Conservation (phyloP, 2,329 filamentous ascomycete species). For the Plenodomus lindquistii region DNA sequence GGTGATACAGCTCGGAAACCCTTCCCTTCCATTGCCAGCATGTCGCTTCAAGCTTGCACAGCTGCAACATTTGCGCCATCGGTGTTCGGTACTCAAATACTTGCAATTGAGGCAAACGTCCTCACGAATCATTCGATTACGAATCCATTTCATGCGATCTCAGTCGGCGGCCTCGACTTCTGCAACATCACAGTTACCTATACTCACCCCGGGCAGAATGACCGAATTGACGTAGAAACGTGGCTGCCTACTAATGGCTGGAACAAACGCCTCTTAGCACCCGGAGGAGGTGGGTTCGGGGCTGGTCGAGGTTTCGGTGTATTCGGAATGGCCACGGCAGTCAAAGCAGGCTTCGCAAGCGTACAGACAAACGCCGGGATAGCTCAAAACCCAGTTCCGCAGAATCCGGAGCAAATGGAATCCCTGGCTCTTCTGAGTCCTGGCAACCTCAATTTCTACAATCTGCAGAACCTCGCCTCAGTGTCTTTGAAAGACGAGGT, state of each 20-base stretch:
- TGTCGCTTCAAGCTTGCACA: too few species aligned
- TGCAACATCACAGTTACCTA: conserved; percentile 46
- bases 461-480: conserved; percentile 42
- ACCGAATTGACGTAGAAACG: conserved; percentile 38
- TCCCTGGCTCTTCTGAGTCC: conserved; percentile 21
- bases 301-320: too few species aligned
- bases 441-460: conserved; percentile 27
- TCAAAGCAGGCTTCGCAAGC: conserved; percentile 28
- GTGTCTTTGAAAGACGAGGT: conserved; percentile 36
- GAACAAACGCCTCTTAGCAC: conserved; percentile 21
- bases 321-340: conserved; percentile 21
- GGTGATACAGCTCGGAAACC: too few species aligned
- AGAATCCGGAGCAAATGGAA: conserved; percentile 20
- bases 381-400: neutral
- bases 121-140: too few species aligned
- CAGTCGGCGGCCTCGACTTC: too few species aligned
- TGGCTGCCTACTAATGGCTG: conserved; percentile 32
- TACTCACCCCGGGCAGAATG: conserved; percentile 43
- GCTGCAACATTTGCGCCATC: too few species aligned
- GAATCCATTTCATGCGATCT: too few species aligned
- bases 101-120: too few species aligned
- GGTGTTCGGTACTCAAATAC: too few species aligned
- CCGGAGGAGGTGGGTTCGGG: conserved; percentile 27
- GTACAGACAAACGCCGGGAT: conserved; percentile 29
- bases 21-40: too few species aligned